phyloP scores from a whole-genome alignment of 192 early-diverging fungal genomes.

The Coemansia sp. region DNA sequence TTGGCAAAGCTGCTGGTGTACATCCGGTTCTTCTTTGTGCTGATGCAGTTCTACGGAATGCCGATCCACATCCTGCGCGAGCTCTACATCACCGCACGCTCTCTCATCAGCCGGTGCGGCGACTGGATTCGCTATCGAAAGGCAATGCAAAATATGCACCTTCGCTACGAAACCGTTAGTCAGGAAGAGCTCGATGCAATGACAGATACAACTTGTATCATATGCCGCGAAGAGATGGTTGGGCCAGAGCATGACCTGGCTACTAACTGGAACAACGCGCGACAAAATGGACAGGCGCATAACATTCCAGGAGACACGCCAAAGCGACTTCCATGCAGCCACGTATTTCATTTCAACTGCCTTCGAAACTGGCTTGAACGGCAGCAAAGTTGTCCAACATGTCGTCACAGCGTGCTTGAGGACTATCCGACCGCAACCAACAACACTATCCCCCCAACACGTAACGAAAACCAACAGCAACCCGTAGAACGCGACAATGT shows the following conservation, averaged over 20 bases:
- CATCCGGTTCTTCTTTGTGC: constrained; percentile 82
- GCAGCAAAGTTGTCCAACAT: constrained; percentile 98
- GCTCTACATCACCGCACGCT: constrained; percentile 89
- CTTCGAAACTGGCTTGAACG: constrained; percentile 95
- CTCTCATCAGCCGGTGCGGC: constrained; percentile 85
- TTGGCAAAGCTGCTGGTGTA: constrained; percentile 89
- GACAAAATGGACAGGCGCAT: constrained; percentile 17
- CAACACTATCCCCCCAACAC: neutral
- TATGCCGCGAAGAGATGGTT: constrained; percentile 96
- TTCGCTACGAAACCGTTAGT: constrained; percentile 92
- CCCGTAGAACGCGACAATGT: neutral
- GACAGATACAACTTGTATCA: constrained; percentile 87
- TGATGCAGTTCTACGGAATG: constrained; percentile 80
- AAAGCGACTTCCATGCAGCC: constrained; percentile 94
- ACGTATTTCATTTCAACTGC: constrained; percentile 98
- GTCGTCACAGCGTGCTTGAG: constrained; percentile 49
- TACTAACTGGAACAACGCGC: constrained; percentile 31
- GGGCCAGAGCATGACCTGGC: constrained; percentile 31
- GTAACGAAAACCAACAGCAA: constrained; percentile 8
- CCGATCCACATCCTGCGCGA: constrained; percentile 97
- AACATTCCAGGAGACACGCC: constrained; percentile 64
- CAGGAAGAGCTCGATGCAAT: constrained; percentile 70
- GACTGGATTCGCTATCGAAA: constrained; percentile 90
- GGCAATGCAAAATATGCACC: constrained; percentile 95
- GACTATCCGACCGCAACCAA: constrained; percentile 1